Base-by-base conservation (phyloP, 1,139 yeast genomes). In the Protomyces macrosporus region DNA sequence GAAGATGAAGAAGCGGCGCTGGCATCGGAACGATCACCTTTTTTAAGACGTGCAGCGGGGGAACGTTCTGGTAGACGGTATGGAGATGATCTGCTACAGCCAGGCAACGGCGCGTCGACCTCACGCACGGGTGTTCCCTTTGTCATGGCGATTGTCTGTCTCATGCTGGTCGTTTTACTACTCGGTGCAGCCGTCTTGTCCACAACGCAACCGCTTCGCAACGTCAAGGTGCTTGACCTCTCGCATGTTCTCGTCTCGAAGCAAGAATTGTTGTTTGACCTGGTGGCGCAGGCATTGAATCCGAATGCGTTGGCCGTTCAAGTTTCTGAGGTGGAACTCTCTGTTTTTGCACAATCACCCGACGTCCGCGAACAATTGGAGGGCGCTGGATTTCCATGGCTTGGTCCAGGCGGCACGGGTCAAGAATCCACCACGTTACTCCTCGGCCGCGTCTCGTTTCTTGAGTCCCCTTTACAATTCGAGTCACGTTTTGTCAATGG, bases 311-410 rank as follows among this genome's bases (percentile, higher is more conserved):
- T 87, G 70, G 81, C 88, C 0, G 84, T 91, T 3, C 79, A 79
- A 5, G 79, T 91, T 2, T 79, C 79, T 54, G 83, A 84, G 6
- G 86, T 87, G 5, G 95, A 90, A 70, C 74, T 93, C 55, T 97
- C 91, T 72, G 79, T 93, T 2, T 93, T 93, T 78, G 98, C 97
- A 0, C 86, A 87, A 70, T 84, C 95, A 63, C 82, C 85, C 4
- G 84, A 82, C 71, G 75, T 78, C 33, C 71, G 70, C 42, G 72
- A 72, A 7, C 23, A 23, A 23, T 23, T 23, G 2, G 2, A 23
- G 23, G 63, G 30, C 7, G 23, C 35, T 32, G 4, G 7, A 1
- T 12, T 33, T 52, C 37, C 37, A 6, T 32, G 55, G 45, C 37
- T 51, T 33, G 12, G 12, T 7, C 36, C 37, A 36, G 60, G 55